Evolutionary conservation across 441 rosid genomes (phyloP).

Genomic region (Breynia disticha): DNA sequence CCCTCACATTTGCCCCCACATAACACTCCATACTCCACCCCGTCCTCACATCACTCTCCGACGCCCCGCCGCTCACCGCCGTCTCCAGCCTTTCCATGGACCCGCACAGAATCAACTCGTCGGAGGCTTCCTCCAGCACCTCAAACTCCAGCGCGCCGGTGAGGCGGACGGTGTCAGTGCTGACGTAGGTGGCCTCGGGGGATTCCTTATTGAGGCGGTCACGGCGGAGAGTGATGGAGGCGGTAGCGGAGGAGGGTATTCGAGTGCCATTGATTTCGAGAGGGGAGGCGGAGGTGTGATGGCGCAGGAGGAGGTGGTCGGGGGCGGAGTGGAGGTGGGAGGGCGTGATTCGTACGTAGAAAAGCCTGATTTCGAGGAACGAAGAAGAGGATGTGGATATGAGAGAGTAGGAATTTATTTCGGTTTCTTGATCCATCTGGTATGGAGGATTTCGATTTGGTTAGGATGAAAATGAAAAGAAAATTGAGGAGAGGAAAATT

Average conservation of each 20-base stretch:
- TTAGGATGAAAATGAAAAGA: too few relatives aligned
- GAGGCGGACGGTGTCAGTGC: slow-evolving; percentile 74
- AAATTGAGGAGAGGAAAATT: too few relatives aligned
- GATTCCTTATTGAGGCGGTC: slow-evolving; percentile 66
- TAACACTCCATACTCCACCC: slow-evolving; percentile 85
- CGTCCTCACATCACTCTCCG: slow-evolving; percentile 40
- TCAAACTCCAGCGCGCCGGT: slow-evolving; percentile 76
- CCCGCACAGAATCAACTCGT: slow-evolving; percentile 55
- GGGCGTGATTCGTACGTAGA: slow-evolving; percentile 64
- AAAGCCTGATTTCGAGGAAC: slow-evolving; percentile 72
- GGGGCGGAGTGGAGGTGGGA: slow-evolving; percentile 60
- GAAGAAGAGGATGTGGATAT: slow-evolving; percentile 30
- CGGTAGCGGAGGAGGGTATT: slow-evolving; percentile 52
- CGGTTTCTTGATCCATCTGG: too few relatives aligned
- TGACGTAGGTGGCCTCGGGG: slow-evolving; percentile 74
- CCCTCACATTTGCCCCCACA: slow-evolving; percentile 35
- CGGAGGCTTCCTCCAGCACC: slow-evolving; percentile 37
- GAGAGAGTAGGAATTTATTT: slow-evolving; percentile 2
- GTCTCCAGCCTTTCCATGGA: slow-evolving; percentile 65
- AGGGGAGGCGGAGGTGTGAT: slow-evolving; percentile 28
- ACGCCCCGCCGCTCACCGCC: slow-evolving; percentile 32
- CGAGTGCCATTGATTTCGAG: slow-evolving; percentile 72
- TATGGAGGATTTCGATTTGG: too few relatives aligned
- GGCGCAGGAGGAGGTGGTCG: too few relatives aligned
- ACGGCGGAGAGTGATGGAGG: slow-evolving; percentile 56